A percentile compares a stretch with the other conserved stretches of the same genome.
phyloP scores from a whole-genome alignment of 768 basidiomycete genomes.

The Cyclocybe aegerita region DNA sequence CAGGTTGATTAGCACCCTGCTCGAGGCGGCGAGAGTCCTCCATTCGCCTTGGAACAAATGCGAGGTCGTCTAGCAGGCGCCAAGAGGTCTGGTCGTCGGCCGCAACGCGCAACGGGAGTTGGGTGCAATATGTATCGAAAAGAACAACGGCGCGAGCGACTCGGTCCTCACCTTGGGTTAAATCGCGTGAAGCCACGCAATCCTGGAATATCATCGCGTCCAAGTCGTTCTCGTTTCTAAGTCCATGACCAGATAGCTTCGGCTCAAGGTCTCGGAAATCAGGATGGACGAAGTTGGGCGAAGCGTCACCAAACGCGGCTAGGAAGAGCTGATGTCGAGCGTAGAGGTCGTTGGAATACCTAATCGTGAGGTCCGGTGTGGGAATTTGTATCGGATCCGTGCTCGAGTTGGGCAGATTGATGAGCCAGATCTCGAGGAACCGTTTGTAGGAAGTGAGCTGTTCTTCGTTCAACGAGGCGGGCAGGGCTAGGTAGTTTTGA shows the following conservation, averaged over 20 bases:
- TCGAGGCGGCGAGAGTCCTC: conserved; percentile 16
- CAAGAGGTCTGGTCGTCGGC: conserved; percentile 20
- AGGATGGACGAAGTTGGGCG: conserved; percentile 29
- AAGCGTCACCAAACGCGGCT: conserved; percentile 31
- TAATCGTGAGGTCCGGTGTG: conserved; percentile 24
- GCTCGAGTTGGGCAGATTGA: conserved; percentile 3
- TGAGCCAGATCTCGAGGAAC: conserved; percentile 14
- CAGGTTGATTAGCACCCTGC: conserved; percentile 4
- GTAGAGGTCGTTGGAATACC: conserved; percentile 28
- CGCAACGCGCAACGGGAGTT: conserved; percentile 28
- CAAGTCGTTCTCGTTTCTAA: conserved; percentile 27
- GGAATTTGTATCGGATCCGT: conserved; percentile 29
- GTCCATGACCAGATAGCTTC: conserved; percentile 24
- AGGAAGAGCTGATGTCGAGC: conserved; percentile 34
- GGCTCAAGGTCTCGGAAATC: conserved; percentile 28
- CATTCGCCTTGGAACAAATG: conserved; percentile 41
- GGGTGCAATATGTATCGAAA: conserved; percentile 32
- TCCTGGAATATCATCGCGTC: conserved; percentile 32
- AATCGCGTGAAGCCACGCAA: conserved; percentile 33
- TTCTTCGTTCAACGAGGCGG: conserved; percentile 2
- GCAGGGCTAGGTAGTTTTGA: conserved; percentile 6
- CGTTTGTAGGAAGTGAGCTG: conserved; percentile 10
- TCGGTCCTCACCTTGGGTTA: conserved; percentile 15
- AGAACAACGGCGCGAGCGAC: conserved; percentile 27
- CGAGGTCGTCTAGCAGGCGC: conserved; percentile 28